Conservation (phyloP, 2,329 filamentous ascomycete genomes). For the Calonectria pseudoreteaudii region DNA sequence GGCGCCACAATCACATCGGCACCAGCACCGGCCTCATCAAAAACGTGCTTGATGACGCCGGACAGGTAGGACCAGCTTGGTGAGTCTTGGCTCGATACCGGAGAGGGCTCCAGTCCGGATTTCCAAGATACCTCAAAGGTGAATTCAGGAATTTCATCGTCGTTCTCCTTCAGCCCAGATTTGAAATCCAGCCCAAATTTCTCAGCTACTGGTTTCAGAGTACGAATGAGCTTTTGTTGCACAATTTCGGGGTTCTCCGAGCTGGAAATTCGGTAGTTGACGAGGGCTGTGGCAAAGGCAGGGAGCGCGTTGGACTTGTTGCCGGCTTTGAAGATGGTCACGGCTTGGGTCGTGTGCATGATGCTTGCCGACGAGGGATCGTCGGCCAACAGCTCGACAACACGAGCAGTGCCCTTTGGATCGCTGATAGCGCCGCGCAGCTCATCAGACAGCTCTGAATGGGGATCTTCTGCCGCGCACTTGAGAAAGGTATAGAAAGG, state of each 20-base stretch:
- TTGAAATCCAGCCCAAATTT: not conserved
- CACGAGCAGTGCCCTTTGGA: not conserved
- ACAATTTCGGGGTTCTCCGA: not conserved
- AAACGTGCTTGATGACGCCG: not conserved
- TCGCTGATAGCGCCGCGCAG: not conserved
- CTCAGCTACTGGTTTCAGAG: not conserved
- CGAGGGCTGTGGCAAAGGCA: not conserved
- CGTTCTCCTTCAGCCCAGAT: not conserved
- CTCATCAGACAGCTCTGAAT: not conserved
- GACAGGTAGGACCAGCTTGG: constrained; percentile 1
- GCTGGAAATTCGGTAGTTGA: not conserved
- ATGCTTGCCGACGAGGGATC: not conserved
- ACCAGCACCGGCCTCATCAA: not conserved
- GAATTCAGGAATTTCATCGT: not conserved
- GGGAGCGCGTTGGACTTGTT: not conserved
- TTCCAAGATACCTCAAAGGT: not conserved
- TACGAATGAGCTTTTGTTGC: not conserved
- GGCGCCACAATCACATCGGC: not conserved
- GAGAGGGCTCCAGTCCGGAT: not conserved
- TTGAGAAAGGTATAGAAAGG: not conserved
- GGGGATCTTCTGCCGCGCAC: not conserved
- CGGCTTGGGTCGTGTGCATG: not conserved
- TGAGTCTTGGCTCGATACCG: not conserved
- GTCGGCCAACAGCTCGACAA: not conserved
- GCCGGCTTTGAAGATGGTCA: not conserved